Percentiles rank a stretch among this genome's conserved stretches.
Evolutionary conservation across 1,284 basidiomycete genomes (phyloP).

Genomic region (Trichosporon asahii): DNA sequence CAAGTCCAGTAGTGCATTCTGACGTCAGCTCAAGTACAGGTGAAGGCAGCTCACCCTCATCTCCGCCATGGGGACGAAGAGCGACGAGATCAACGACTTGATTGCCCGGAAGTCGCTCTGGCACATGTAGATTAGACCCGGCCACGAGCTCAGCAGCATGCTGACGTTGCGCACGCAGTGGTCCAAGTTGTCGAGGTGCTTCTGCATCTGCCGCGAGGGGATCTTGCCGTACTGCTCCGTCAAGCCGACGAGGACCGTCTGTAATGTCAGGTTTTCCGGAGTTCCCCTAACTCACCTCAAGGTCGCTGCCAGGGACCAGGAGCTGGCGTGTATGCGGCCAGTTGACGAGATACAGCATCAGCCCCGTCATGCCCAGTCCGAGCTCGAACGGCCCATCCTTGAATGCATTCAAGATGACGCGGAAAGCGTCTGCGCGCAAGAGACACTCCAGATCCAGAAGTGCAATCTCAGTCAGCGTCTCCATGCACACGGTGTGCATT

Average conservation of each 20-base stretch:
- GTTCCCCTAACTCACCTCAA: slow-evolving; percentile 64
- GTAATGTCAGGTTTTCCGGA: slow-evolving; percentile 25
- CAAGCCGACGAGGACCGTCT: slow-evolving; percentile 80
- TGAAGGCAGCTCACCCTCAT: slow-evolving; percentile 75
- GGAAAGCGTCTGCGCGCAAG: slow-evolving; percentile 74
- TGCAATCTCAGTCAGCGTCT: slow-evolving; percentile 85
- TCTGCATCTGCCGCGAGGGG: slow-evolving; percentile 41
- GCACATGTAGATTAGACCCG: slow-evolving; percentile 90
- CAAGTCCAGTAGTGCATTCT: slow-evolving; percentile 90
- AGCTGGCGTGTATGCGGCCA: slow-evolving; percentile 76
- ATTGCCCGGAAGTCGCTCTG: slow-evolving; percentile 84
- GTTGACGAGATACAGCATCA: slow-evolving; percentile 82
- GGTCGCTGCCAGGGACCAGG: slow-evolving; percentile 75
- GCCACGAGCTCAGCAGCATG: slow-evolving; percentile 86
- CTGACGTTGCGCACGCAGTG: slow-evolving; percentile 73
- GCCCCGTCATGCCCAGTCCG: slow-evolving; percentile 73
- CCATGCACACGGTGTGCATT: slow-evolving; percentile 75
- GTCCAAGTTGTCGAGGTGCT: slow-evolving; percentile 70
- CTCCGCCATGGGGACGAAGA: slow-evolving; percentile 81
- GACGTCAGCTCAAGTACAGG: slow-evolving; percentile 20
- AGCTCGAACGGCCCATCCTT: slow-evolving; percentile 85
- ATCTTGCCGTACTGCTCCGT: slow-evolving; percentile 88
- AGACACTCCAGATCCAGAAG: slow-evolving; percentile 82
- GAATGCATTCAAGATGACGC: slow-evolving; percentile 79
- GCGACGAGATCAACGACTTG: slow-evolving; percentile 74